A percentile compares a stretch with the other conserved stretches of the same genome.
phyloP scores from a whole-genome alignment of 228 moss, liverwort and hornwort genomes.

The Sphagnum fallax region DNA sequence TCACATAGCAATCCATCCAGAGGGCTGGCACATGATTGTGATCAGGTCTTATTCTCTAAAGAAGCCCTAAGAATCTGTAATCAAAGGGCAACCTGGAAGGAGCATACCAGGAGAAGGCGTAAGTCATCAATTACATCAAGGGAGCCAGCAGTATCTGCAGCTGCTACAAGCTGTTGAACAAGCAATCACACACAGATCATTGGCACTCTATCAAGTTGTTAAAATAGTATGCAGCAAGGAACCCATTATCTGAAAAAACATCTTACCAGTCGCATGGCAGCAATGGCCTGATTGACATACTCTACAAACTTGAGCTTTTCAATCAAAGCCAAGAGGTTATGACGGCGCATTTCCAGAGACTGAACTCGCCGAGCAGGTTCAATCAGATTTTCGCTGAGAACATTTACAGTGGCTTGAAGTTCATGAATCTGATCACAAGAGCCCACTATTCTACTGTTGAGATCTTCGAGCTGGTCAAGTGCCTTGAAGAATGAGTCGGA shows the following conservation, averaged over 20 bases:
- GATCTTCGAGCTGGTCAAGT: conserved; percentile 85
- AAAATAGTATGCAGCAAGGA: neutral
- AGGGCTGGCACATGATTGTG: neutral
- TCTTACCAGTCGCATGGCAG: conserved; percentile 85
- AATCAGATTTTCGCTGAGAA: conserved; percentile 85
- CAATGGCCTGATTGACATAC: conserved; percentile 90
- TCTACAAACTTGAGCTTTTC: conserved; percentile 91
- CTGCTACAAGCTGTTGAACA: conserved; percentile 72
- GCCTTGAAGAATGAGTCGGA: conserved; percentile 98
- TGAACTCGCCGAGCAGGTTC: conserved; percentile 77
- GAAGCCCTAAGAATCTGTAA: neutral
- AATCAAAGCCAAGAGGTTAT: conserved; percentile 78
- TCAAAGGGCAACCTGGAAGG: neutral
- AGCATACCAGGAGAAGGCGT: conserved; percentile 74
- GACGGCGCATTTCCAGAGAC: conserved; percentile 56
- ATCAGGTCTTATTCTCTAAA: too few species aligned
- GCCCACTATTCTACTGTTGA: conserved; percentile 86
- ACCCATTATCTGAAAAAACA: neutral
- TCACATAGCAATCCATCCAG: neutral
- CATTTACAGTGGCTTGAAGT: conserved; percentile 74
- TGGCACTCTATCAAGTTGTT: too few species aligned
- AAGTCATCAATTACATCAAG: conserved; percentile 93
- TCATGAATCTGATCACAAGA: conserved; percentile 92
- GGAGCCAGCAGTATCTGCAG: conserved; percentile 93
- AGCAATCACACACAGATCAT: neutral